These are phyloP conservation scores for Schoenoplectus triqueter DNA, from an alignment of 202 grass and related monocot species.

Conservation along the genomic window DNA sequence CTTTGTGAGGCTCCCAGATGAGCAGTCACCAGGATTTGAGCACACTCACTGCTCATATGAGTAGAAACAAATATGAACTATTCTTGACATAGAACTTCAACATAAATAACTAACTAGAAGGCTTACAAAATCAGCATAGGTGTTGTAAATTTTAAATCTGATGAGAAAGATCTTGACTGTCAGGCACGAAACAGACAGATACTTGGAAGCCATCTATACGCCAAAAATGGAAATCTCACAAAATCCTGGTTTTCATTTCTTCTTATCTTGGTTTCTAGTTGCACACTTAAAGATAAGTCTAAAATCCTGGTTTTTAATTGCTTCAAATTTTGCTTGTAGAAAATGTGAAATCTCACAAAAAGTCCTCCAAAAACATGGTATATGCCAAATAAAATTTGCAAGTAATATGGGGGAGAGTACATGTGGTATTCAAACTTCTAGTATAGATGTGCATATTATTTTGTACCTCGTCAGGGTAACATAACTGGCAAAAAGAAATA, in stretches of 20 bases:
- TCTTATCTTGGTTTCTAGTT: neutral
- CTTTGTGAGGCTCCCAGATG: slow-evolving; percentile 47
- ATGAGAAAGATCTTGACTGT: neutral
- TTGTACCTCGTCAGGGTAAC: neutral
- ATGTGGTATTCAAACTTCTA: neutral
- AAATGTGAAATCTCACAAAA: neutral
- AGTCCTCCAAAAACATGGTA: neutral
- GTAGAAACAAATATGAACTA: neutral
- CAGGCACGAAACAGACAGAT: neutral
- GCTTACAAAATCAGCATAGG: neutral
- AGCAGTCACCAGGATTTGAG: slow-evolving; percentile 46
- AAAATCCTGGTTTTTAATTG: neutral
- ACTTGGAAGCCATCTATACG: neutral
- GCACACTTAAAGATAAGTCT: neutral
- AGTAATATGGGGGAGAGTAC: neutral
- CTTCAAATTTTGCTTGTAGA: neutral
- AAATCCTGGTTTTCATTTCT: neutral
- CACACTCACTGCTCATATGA: slow-evolving; percentile 52
- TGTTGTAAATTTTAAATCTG: neutral
- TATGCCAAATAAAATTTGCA: neutral
- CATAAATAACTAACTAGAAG: neutral
- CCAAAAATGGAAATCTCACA: too few species aligned
- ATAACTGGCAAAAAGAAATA: neutral
- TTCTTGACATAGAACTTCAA: neutral
- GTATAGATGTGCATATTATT: neutral